These are phyloP conservation scores for Saksenaea vasiformis DNA, from an alignment of 371 early-diverging fungal species.

Conservation along the genomic window DNA sequence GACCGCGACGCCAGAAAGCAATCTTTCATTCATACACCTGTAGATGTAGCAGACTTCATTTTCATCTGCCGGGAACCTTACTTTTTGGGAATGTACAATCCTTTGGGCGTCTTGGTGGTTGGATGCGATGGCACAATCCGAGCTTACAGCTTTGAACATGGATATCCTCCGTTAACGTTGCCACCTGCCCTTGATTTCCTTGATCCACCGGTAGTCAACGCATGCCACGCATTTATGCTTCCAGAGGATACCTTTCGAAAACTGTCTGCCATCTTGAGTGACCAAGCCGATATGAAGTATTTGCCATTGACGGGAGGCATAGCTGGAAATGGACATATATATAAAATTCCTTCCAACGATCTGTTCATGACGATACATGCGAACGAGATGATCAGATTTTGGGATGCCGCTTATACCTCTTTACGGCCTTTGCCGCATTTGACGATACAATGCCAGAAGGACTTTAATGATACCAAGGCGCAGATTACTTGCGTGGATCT, in stretches of 20 bases:
- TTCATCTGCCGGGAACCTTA: constrained; percentile 48
- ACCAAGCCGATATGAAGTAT: constrained; percentile 11
- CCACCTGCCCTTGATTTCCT: constrained; percentile 53
- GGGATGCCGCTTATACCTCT: constrained; percentile 57
- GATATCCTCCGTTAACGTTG: constrained; percentile 32
- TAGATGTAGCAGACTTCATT: constrained; percentile 54
- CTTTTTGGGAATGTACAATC: constrained; percentile 43
- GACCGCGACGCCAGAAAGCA: constrained; percentile 46
- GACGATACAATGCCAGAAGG: constrained; percentile 28
- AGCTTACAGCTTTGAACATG: constrained; percentile 33
- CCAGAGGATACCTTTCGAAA: constrained; percentile 23
- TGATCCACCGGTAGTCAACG: constrained; percentile 39
- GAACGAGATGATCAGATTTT: constrained; percentile 47
- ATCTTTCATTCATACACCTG: constrained; percentile 39
- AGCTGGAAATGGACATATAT: constrained; percentile 42
- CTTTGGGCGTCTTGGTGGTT: constrained; percentile 46
- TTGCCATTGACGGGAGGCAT: constrained; percentile 54
- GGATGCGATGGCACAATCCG: constrained; percentile 37
- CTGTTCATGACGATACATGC: constrained; percentile 52
- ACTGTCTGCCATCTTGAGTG: constrained; percentile 15
- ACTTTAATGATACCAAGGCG: constrained; percentile 11
- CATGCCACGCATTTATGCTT: constrained; percentile 32
- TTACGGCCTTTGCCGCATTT: constrained; percentile 52
- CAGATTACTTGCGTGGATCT: constrained; percentile 41
- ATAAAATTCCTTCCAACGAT: constrained; percentile 47